phyloP scores from a whole-genome alignment of 2,329 filamentous ascomycete species.

The Neonectria sp. region DNA sequence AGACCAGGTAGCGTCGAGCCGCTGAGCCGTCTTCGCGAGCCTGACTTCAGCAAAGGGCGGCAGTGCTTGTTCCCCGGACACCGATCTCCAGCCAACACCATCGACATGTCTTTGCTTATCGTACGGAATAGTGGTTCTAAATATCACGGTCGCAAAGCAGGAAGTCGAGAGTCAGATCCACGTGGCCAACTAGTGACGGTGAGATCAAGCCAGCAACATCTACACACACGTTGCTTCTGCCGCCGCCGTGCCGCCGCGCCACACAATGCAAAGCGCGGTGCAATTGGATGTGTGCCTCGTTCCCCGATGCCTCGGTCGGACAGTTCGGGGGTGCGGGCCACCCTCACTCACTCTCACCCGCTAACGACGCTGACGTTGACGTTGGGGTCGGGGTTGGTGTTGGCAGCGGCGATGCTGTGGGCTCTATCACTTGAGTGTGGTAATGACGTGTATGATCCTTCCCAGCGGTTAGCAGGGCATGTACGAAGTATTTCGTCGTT shows the following conservation, averaged over 20 bases:
- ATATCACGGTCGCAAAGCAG: not conserved
- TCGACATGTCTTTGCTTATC: not conserved
- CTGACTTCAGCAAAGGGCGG: conserved; percentile 12
- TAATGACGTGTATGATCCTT: conserved; percentile 3
- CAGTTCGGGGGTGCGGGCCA: conserved; percentile 24
- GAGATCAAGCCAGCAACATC: conserved; percentile 3
- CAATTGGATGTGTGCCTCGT: conserved; percentile 15
- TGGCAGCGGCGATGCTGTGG: not conserved
- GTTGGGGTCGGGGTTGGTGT: conserved; percentile 4
- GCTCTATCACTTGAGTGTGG: not conserved
- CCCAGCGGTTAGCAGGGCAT: conserved; percentile 11
- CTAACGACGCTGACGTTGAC: conserved; percentile 22
- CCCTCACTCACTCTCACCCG: conserved; percentile 14
- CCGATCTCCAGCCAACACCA: conserved; percentile 11
- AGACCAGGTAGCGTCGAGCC: not conserved
- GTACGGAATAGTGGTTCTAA: conserved; percentile 6
- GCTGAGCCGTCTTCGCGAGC: not conserved
- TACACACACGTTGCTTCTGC: conserved; percentile 14
- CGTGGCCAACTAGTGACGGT: not conserved
- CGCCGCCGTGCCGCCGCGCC: conserved; percentile 20
- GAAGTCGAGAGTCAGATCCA: not conserved
- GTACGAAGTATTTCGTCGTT: not conserved
- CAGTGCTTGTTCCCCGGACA: conserved; percentile 9
- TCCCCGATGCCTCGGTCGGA: conserved; percentile 8
- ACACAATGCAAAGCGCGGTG: conserved; percentile 6